Conservation (phyloP, 306 rosid genomes). For the Malus orientalis region DNA sequence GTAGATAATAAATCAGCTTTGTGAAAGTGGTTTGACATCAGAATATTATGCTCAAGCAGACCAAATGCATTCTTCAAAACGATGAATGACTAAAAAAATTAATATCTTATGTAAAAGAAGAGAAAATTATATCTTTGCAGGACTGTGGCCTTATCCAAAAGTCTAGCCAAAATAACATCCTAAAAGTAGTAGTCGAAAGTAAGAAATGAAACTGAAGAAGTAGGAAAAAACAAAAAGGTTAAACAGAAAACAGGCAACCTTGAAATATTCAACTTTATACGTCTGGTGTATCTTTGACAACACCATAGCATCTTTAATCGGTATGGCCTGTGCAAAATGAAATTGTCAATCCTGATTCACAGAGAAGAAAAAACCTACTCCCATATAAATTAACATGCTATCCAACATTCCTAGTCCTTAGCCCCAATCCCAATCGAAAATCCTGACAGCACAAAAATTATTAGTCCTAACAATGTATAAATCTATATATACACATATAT, state of each 20-base stretch:
- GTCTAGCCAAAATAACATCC: constrained; percentile 92
- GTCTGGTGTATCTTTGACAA: constrained; percentile 93
- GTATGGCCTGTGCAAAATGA: constrained; percentile 63
- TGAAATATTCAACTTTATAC: constrained; percentile 82
- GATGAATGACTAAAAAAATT: background rate
- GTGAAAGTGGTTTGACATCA: background rate
- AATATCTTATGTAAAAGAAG: background rate
- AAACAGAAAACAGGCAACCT: constrained; percentile 40
- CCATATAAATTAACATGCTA: background rate
- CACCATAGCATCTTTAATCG: constrained; percentile 66
- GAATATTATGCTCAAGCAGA: background rate
- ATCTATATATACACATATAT: too few species aligned
- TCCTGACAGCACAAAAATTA: background rate
- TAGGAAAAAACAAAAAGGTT: background rate
- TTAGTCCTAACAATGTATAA: constrained; percentile 6
- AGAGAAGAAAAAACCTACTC: background rate
- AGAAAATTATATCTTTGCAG: background rate
- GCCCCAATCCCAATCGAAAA: background rate
- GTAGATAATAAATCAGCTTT: background rate
- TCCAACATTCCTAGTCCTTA: constrained; percentile 2
- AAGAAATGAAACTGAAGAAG: constrained; percentile 15
- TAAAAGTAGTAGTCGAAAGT: constrained; percentile 28
- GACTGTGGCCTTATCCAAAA: constrained; percentile 57
- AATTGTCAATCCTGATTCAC: background rate
- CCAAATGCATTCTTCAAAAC: background rate